Evolutionary conservation across 345 rosid species (phyloP).

Genomic region (Stellera chamaejasme): DNA sequence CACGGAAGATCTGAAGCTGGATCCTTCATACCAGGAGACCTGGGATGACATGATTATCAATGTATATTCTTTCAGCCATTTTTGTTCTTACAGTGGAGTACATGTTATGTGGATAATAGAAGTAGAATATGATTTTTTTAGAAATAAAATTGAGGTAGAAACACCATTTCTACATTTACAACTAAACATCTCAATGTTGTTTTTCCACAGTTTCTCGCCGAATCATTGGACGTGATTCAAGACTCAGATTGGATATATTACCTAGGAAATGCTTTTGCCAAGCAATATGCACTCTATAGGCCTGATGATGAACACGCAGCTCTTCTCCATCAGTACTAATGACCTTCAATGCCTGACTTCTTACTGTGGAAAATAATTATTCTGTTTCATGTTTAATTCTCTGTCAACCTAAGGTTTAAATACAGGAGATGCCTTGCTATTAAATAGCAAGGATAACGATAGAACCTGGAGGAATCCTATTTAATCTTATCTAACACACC

Average conservation of each 20-base stretch:
- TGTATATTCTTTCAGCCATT: constrained; percentile 36
- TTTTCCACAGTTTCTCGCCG: constrained; percentile 75
- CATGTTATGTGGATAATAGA: no score
- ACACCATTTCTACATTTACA: background rate
- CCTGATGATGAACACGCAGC: constrained; percentile 87
- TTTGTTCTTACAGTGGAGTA: no score
- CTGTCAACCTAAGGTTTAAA: no score
- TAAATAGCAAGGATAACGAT: no score
- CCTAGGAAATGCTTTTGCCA: constrained; percentile 79
- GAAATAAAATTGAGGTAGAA: background rate
- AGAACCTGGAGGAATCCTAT: no score
- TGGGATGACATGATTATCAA: constrained; percentile 99
- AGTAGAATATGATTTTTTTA: no score
- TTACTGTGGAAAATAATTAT: no score
- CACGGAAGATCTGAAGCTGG: constrained; percentile 91
- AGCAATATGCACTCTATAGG: constrained; percentile 66
- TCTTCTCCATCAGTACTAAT: constrained; percentile 69
- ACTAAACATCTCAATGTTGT: constrained; percentile 12
- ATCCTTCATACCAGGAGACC: constrained; percentile 84
- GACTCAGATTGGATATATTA: constrained; percentile 76
- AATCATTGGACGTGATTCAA: constrained; percentile 92
- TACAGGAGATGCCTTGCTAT: no score
- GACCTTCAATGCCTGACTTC: no score
- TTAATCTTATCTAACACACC: no score
- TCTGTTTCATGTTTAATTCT: no score